Percentiles rank a stretch among this genome's conserved stretches.
Conservation (phyloP, 495 filamentous ascomycete genomes). For the Neurospora tetrasperma region DNA sequence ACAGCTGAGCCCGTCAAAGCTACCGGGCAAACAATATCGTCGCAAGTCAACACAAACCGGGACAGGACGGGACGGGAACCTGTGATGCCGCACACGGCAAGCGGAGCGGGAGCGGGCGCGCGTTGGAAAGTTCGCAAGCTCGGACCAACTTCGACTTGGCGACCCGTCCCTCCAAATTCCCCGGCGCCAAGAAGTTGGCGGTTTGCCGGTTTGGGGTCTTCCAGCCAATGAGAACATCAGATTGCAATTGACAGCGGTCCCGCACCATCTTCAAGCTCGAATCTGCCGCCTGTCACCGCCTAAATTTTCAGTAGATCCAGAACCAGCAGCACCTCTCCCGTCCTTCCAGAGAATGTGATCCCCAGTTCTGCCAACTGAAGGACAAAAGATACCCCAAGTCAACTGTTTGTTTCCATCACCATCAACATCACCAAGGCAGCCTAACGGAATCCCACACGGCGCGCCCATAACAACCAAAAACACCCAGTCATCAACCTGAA, state of each 20-base stretch:
- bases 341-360: background rate
- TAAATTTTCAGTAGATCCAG: constrained; percentile 20
- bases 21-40: background rate
- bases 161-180: background rate
- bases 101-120: background rate
- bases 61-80: background rate
- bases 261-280: constrained; percentile 2
- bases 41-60: background rate
- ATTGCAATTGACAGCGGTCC: constrained; percentile 9
- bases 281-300: constrained; percentile 21
- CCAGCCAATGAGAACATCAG: background rate
- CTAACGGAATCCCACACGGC: too few species aligned
- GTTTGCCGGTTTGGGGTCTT: background rate
- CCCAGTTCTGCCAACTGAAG: background rate
- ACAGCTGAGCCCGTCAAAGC: background rate
- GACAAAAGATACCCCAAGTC: background rate
- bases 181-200: background rate
- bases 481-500: too few species aligned
- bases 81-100: background rate
- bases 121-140: constrained; percentile 7
- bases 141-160: background rate
- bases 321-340: background rate
- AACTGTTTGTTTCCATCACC: background rate
- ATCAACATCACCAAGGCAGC: too few species aligned
- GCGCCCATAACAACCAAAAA: too few species aligned